Conservation (phyloP, 768 basidiomycete genomes). For the Mycena metata region DNA sequence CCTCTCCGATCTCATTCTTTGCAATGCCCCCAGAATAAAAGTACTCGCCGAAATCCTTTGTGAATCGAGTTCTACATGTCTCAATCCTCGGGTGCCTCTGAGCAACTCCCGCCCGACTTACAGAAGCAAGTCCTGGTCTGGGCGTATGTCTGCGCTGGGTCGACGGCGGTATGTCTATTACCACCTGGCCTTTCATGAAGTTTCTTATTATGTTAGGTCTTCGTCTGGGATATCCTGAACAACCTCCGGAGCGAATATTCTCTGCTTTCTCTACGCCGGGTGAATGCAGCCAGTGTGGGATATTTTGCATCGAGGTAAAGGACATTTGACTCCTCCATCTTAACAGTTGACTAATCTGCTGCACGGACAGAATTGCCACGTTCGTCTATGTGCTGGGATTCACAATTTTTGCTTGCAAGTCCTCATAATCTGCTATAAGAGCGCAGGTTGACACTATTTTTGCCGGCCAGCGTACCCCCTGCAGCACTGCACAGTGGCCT, state of each 20-base stretch:
- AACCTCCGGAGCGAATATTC: conserved; percentile 42
- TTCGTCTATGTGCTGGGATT: conserved; percentile 29
- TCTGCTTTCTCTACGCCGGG: conserved; percentile 38
- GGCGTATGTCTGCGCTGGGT: conserved; percentile 14
- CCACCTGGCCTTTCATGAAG: background rate
- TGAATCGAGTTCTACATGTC: background rate
- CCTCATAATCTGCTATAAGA: background rate
- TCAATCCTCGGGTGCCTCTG: background rate
- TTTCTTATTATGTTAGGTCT: too few relatives aligned
- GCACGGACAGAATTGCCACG: conserved; percentile 28
- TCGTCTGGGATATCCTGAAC: conserved; percentile 49
- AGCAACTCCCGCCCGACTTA: background rate
- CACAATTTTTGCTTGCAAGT: conserved; percentile 41
- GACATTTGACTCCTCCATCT: background rate
- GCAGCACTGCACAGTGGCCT: background rate
- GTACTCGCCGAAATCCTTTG: too few relatives aligned
- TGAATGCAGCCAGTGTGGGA: conserved; percentile 38
- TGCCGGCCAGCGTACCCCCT: conserved; percentile 6
- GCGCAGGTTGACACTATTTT: background rate
- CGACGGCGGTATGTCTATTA: conserved; percentile 9
- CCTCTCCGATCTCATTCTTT: too few relatives aligned
- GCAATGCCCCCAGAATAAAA: too few relatives aligned
- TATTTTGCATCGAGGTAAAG: conserved; percentile 39
- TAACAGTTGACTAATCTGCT: background rate
- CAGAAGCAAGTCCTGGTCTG: background rate